Evolutionary conservation across 169 alveolate genomes (phyloP).

Genomic region (Eimeria praecox): DNA sequence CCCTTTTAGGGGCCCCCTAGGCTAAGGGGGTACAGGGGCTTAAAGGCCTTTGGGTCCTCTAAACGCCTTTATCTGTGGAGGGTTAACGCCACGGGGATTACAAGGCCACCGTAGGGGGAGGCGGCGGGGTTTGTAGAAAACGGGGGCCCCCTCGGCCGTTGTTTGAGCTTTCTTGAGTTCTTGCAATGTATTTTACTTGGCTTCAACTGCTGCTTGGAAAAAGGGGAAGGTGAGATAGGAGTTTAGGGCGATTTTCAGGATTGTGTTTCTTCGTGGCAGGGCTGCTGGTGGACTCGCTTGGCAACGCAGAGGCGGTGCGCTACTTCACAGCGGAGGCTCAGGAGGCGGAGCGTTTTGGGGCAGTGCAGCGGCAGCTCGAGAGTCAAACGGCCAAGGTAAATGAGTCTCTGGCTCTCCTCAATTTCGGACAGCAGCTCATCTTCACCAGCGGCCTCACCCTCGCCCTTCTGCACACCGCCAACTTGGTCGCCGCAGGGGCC

Average conservation of each 20-base stretch:
- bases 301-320: constrained; percentile 86
- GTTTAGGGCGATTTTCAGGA: background rate
- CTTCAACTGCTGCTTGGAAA: background rate
- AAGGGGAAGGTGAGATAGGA: background rate
- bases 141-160: background rate
- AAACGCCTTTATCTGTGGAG: background rate
- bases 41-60: background rate
- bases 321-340: constrained; percentile 82
- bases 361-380: constrained; percentile 74
- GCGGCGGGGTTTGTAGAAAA: background rate
- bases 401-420: constrained; percentile 85
- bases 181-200: background rate
- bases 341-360: constrained; percentile 77
- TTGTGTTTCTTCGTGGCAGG: constrained; percentile 68
- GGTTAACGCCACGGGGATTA: background rate
- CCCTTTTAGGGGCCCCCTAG: background rate
- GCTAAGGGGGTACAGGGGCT: background rate
- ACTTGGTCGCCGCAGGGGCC: constrained; percentile 82
- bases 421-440: constrained; percentile 87
- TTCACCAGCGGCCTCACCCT: constrained; percentile 84
- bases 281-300: constrained; percentile 84
- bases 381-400: constrained; percentile 81
- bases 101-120: background rate
- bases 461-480: constrained; percentile 82
- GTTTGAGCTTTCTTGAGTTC: background rate